Base-by-base conservation (phyloP, 2,329 filamentous ascomycete species). In the Fusarium decemcellulare region DNA sequence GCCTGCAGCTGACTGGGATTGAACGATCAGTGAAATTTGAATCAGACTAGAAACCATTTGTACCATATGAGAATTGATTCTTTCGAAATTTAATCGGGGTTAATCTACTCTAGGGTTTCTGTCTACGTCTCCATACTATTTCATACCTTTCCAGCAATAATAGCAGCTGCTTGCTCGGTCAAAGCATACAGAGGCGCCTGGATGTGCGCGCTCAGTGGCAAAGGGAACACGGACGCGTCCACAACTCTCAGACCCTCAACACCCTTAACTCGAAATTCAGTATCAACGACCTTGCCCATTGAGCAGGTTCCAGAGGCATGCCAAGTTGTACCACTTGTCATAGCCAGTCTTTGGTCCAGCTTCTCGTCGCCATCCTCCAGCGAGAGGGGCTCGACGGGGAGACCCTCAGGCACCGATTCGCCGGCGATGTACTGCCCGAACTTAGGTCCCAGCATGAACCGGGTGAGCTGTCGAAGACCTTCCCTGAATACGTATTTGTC, bases 241-340 rank as follows among this genome's bases (percentile, higher is more conserved):
- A 80, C 76, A 6, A 80, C 72, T 5, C 78, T 60, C 2, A 81
- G 71, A 6, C 72, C 67, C 46, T 74, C 57, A 4, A 74, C 63
- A 2, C 87, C 87, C 14, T 82, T 77, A 2, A 90, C 88, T 6
- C 83, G 80, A 73, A 90, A 88, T 58, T 84, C 80, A 0, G 79
- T 81, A 72, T 90, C 86, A n/a, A 90, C 76, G 0, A 89, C 87
- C 5, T 80, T 80, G 2, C 88, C 88, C 71, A 90, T 90, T 0
- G 85, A 80, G 54, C 82, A 85, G 1, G 85, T 87, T 53, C 84
- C 85, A 0, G 82, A 84, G 2, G 85, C 83, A 73, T 90, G 88
- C 72, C 74, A 76, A 65, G 89, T 87, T 0, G 85, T 85, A 78
- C 83, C 57, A 6, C 67, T 46, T 2, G 71, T 61, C 59, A 62